Evolutionary conservation across 345 rosid species (phyloP).

Genomic region (Heritiera fomes): DNA sequence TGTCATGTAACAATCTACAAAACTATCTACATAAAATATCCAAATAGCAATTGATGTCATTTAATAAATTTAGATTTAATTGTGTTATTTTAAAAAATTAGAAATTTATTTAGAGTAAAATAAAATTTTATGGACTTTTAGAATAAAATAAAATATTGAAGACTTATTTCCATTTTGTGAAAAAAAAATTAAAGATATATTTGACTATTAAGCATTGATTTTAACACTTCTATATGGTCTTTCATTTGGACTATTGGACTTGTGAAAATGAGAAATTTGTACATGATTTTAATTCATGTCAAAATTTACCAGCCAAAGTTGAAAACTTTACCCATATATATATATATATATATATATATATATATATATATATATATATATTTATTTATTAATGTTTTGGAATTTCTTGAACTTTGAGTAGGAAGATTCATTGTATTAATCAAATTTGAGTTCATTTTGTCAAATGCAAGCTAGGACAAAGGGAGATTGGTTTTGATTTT

Average conservation of each 20-base stretch:
- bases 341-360: no score
- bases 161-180: no score
- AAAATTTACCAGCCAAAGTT: not conserved
- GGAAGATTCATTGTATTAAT: slow-evolving; percentile 2
- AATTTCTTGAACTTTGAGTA: not conserved
- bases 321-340: not conserved
- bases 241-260: not conserved
- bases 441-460: not conserved
- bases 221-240: not conserved
- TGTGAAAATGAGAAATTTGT: not conserved
- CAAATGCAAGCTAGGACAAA: not conserved
- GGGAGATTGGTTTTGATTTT: not conserved
- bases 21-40: no score
- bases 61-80: no score
- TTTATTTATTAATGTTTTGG: not conserved
- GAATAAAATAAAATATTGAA: no score
- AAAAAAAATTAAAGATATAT: no score
- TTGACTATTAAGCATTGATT: not conserved
- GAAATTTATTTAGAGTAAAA: no score
- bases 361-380: no score
- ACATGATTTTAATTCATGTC: not conserved
- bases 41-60: no score
- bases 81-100: no score
- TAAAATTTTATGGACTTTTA: no score
- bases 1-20: no score